Conservation (phyloP, 768 basidiomycete species). For the Leucocoprinus sp. region DNA sequence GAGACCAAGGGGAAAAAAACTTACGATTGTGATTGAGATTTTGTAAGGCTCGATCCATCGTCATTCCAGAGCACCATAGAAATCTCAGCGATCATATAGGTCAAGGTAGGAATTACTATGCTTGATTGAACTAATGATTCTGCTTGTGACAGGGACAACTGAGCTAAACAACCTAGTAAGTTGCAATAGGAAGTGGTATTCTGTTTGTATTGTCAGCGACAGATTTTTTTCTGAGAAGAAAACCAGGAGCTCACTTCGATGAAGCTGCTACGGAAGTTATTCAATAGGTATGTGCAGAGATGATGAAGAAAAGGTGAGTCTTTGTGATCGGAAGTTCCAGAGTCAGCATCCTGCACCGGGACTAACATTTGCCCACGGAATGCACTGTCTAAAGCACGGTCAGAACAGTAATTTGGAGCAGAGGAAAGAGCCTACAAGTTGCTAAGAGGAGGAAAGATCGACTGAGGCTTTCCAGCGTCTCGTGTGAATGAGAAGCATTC, state of each 20-base stretch:
- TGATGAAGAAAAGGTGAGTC: conserved; percentile 36
- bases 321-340: conserved; percentile 16
- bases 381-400: conserved; percentile 26
- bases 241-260: conserved; percentile 27
- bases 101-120: conserved; percentile 56
- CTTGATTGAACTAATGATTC: conserved; percentile 35
- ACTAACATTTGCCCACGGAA: conserved; percentile 36
- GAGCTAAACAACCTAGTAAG: conserved; percentile 33
- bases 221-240: not conserved
- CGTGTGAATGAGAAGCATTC: conserved; percentile 39
- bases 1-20: conserved; percentile 18
- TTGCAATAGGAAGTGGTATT: conserved; percentile 19
- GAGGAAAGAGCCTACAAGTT: conserved; percentile 34
- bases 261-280: conserved; percentile 27
- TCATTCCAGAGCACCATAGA: conserved; percentile 63
- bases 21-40: conserved; percentile 25
- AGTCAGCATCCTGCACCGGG: conserved; percentile 11
- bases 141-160: conserved; percentile 31
- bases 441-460: conserved; percentile 48
- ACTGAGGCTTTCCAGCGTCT: conserved; percentile 39
- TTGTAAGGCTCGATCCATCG: conserved; percentile 23
- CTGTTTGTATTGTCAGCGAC: conserved; percentile 14
- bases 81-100: conserved; percentile 45
- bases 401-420: not conserved
- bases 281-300: conserved; percentile 40